Evolutionary conservation across 2,329 filamentous ascomycete genomes (phyloP), one percentile per base, ranked within the genome.

Genomic region (Pseudogymnoascus sp.): DNA sequence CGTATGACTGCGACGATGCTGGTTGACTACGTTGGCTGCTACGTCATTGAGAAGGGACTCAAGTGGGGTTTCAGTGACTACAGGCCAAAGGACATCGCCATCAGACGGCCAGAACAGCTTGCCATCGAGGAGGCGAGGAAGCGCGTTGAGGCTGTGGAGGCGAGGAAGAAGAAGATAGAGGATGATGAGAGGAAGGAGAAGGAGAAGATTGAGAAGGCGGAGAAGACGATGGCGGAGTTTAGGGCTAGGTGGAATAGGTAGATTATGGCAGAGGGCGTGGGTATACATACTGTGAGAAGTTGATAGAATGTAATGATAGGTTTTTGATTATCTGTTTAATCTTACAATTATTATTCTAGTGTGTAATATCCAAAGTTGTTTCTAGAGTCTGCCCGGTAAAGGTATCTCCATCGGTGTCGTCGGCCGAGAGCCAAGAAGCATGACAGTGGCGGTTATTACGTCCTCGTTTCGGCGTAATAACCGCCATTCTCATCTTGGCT

Each of bases 51-150:
- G 76, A 86, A 92, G 66, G 80, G 84, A 0, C 79, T 99, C 67
- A 99, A 99, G 80, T 76, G 72, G 57, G 73, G 88, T 28, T 99
- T 97, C 74, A 92, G 88, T 65, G 94, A 99, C 73, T 95, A 90
- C 76, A 85, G 84, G 65, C 90, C 94, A 1, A 92, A 95, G 72
- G 94, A 97, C 71, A 97, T 99, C 69, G 92, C 94, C 1, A 78
- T 88, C 58, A 82, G 94, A 64, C 79, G 94, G 61, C 85, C 88
- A 3, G 94, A 99, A 70, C 94, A 99, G 79, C 76, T 95, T 9
- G 82, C 85, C 71, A 79, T 85, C 41, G 92, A 97, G 75, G 77
- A 81, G 60, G 78, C 79, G 64, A 81, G 92, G 65, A 88, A 87
- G 72, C 78, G 78, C 61, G 79, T 78, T 55, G 82, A 83, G 67